Conservation (phyloP, 2,329 filamentous ascomycete species). For the Raffaelea arxii region DNA sequence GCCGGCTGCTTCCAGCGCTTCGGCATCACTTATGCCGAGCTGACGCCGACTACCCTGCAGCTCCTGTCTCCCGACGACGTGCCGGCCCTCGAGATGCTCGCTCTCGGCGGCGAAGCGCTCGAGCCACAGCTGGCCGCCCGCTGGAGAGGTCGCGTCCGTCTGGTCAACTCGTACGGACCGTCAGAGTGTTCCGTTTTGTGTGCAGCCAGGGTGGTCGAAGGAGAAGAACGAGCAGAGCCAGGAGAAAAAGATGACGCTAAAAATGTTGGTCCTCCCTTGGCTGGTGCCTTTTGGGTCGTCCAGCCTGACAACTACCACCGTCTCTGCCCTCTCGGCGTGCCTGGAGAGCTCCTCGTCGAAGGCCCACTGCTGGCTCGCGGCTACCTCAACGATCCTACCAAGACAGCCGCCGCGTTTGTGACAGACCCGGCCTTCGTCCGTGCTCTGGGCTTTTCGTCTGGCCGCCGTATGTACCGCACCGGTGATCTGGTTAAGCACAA, state of each 20-base stretch:
- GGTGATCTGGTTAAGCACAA: constrained; percentile 49
- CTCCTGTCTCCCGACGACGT: constrained; percentile 38
- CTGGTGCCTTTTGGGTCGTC: constrained; percentile 34
- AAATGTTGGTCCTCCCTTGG: constrained; percentile 9
- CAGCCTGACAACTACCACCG: constrained; percentile 28
- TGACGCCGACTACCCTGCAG: constrained; percentile 24
- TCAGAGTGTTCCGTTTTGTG: constrained; percentile 22
- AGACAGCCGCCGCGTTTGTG: constrained; percentile 25
- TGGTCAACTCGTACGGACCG: constrained; percentile 42
- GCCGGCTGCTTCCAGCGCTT: not conserved
- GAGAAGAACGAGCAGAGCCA: too few species aligned
- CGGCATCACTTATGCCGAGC: constrained; percentile 34
- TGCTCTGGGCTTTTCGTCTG: not conserved
- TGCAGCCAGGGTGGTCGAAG: not conserved
- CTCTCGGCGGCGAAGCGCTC: constrained; percentile 27
- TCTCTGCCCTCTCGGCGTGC: constrained; percentile 34
- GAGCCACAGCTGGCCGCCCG: constrained; percentile 30
- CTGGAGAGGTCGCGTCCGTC: constrained; percentile 34
- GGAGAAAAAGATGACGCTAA: not conserved
- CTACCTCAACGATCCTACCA: constrained; percentile 41
- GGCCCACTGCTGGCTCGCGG: constrained; percentile 44
- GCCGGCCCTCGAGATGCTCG: constrained; percentile 29
- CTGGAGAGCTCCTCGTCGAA: constrained; percentile 47
- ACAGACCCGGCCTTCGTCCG: constrained; percentile 22
- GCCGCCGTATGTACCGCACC: constrained; percentile 47